A percentile compares a stretch with the other conserved stretches of the same genome.
Conservation (phyloP, 2,329 filamentous ascomycete species). For the Periconia sp. region DNA sequence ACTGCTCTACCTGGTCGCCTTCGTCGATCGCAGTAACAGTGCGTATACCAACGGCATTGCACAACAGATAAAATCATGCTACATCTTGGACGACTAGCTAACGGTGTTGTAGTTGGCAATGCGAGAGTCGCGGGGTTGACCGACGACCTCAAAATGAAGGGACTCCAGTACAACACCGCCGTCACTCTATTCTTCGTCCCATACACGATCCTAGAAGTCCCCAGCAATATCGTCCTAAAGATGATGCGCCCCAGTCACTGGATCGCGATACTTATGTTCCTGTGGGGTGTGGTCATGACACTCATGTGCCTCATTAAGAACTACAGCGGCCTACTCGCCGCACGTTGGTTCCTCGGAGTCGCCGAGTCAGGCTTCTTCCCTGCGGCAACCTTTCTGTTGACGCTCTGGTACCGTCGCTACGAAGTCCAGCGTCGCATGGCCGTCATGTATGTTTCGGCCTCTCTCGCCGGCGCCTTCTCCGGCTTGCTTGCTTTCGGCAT, state of each 20-base stretch:
- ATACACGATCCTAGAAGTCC: conserved; percentile 42
- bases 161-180: conserved; percentile 44
- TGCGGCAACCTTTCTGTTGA: conserved; percentile 56
- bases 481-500: conserved; percentile 40
- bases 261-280: conserved; percentile 44
- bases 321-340: conserved; percentile 51
- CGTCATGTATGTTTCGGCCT: conserved; percentile 38
- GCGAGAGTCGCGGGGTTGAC: conserved; percentile 46
- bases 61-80: neutral
- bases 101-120: conserved; percentile 36
- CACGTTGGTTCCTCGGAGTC: conserved; percentile 47
- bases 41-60: neutral
- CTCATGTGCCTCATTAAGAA: conserved; percentile 50
- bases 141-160: conserved; percentile 40
- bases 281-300: conserved; percentile 46
- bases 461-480: conserved; percentile 38
- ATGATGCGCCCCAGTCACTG: conserved; percentile 44
- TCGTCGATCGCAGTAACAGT: conserved; percentile 39
- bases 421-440: conserved; percentile 40
- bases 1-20: conserved; percentile 39
- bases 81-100: neutral
- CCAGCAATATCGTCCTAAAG: conserved; percentile 47
- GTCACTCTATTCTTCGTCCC: conserved; percentile 46
- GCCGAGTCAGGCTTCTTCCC: conserved; percentile 62
- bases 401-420: conserved; percentile 39